Evolutionary conservation across 2,329 filamentous ascomycete species (phyloP).

Genomic region (Venturia asperata): DNA sequence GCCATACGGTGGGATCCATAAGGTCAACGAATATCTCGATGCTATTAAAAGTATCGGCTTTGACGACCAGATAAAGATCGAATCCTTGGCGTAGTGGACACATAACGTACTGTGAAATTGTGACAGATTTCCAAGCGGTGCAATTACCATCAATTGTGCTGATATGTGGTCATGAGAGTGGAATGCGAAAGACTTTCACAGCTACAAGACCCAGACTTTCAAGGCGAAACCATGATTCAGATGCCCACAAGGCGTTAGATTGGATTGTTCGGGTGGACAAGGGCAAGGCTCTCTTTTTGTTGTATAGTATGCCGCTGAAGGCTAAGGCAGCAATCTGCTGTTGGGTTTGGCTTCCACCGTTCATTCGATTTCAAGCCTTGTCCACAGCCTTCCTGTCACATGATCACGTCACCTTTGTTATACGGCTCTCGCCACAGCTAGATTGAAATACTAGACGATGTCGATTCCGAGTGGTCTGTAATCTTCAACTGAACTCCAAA

Average conservation of each 20-base stretch:
- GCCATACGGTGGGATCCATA: too few species aligned
- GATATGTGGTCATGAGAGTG: background rate
- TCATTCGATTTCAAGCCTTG: background rate
- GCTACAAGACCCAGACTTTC: background rate
- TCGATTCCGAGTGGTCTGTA: background rate
- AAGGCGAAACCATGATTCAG: background rate
- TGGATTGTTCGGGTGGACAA: background rate
- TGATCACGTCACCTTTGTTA: background rate
- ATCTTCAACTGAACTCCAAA: background rate
- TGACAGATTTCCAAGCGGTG: background rate
- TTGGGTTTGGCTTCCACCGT: background rate
- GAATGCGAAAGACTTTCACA: background rate
- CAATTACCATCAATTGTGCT: background rate
- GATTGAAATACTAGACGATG: background rate
- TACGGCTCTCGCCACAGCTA: background rate
- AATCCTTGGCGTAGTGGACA: background rate
- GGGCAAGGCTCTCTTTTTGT: background rate
- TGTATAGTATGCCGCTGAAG: background rate
- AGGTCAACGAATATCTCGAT: background rate
- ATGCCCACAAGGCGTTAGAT: background rate
- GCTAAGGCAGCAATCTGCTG: background rate
- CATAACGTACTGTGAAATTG: background rate
- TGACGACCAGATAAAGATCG: background rate
- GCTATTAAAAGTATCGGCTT: too few species aligned
- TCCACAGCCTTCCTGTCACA: slow-evolving; percentile 1